These are phyloP conservation scores for Fusarium duplospermum DNA, from an alignment of 2,329 filamentous ascomycete genomes.

Conservation along the genomic window DNA sequence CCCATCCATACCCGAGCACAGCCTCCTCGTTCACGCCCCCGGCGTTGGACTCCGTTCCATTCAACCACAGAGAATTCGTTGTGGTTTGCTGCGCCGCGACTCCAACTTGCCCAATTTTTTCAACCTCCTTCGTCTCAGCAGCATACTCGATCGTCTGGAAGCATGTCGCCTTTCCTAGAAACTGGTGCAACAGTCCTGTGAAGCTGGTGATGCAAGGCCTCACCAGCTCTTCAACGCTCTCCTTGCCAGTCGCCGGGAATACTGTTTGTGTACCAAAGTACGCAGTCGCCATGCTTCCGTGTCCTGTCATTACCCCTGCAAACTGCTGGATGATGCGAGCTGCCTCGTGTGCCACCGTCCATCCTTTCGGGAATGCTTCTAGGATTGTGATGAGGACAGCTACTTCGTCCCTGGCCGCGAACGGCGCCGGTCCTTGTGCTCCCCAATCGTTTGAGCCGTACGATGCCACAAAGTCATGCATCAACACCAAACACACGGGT, in stretches of 20 bases:
- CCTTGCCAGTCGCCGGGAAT: slow-evolving; percentile 22
- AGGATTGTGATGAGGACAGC: slow-evolving; percentile 49
- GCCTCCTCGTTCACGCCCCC: slow-evolving; percentile 34
- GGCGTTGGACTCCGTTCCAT: slow-evolving; percentile 19
- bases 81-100: slow-evolving; percentile 27
- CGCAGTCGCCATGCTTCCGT: slow-evolving; percentile 27
- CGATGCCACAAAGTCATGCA: slow-evolving; percentile 46
- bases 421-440: slow-evolving; percentile 33
- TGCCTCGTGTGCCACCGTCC: slow-evolving; percentile 50
- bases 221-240: slow-evolving; percentile 30
- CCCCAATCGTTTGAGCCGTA: slow-evolving; percentile 26
- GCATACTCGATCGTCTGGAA: slow-evolving; percentile 39
- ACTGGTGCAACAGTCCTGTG: slow-evolving; percentile 47
- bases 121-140: slow-evolving; percentile 27
- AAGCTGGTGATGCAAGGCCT: slow-evolving; percentile 39
- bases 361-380: slow-evolving; percentile 52
- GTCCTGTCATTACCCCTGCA: slow-evolving; percentile 29
- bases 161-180: slow-evolving; percentile 50
- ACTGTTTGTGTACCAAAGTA: slow-evolving; percentile 33
- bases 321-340: slow-evolving; percentile 50
- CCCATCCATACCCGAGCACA: slow-evolving; percentile 41
- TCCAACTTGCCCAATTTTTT: slow-evolving; percentile 13
- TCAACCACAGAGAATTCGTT: slow-evolving; percentile 37
- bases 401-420: slow-evolving; percentile 51
- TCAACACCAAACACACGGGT: slow-evolving; percentile 52